Base-by-base conservation (phyloP, 1,284 basidiomycete species). In the Exobasidium rhododendri region DNA sequence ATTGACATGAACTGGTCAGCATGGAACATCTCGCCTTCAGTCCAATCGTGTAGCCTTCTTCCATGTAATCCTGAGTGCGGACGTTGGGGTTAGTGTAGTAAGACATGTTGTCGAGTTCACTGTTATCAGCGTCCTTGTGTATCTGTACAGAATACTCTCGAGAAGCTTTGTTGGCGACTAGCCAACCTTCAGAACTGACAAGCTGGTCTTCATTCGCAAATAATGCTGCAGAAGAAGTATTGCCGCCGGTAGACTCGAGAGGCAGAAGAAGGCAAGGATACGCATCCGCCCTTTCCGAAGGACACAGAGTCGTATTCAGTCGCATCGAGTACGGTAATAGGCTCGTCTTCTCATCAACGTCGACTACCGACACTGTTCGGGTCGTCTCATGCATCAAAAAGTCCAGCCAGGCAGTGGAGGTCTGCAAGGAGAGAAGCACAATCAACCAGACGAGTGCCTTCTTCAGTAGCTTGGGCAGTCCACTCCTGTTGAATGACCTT, bases 311-410 rank as follows among this genome's bases (percentile, higher is more conserved):
- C n/a, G n/a, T 20, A 50, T 63, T 63, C 40, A 63, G 51, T 26
- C 17, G 35, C 46, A 55, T 50, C 32, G 50, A 45, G 53, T 58
- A 63, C 1, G 35, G 26, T 1, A 40, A 31, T 11, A 26, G 29
- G 17, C 20, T 17, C 0, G 22, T 4, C 20, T 13, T 17, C 14
- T 46, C 50, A 7, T 61, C 29, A 40, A 63, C 59, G 59, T 61
- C 29, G 57, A 59, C 26, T 4, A 63, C 57, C 22, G 58, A 31
- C 10, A 63, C 62, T 4, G 58, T 62, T 24, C 52, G 49, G n/a
- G 50, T 61, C 20, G 62, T 62, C 40, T 63, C 62, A 53, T 63
- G 62, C 11, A 63, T 46, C 30, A 49, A 54, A 13, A 63, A 30
- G 59, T 63, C 62, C 26, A 53, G 26, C 22, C 29, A 31, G 4